Base-by-base conservation (phyloP, 2,329 filamentous ascomycete species). In the Sporothrix inflata region DNA sequence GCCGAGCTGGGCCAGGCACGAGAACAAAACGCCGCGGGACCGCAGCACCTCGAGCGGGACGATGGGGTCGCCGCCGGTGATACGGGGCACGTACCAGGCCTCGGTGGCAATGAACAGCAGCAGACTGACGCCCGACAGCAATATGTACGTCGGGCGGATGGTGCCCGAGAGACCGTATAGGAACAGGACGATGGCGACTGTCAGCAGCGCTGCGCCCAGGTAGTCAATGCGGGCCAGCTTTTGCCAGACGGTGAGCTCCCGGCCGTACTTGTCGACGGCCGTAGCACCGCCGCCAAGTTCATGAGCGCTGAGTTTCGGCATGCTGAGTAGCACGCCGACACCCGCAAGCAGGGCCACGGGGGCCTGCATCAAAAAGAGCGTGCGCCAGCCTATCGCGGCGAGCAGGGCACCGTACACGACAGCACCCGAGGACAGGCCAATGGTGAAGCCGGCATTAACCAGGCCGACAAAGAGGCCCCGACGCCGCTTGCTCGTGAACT, bases 381-480 rank as follows among this genome's bases (percentile, higher is more conserved):
- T 85, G 76, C 92, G 86, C 92, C 93, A 96, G 77, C 93, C 92
- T 24, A 90, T 84, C 1, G 80, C 79, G 1, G 78, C 76, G 4
- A 80, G 71, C 16, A 80, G 66, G 1, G 78, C 78, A 3, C 79
- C 79, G 67, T 78, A 80, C 2, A 80, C 77, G 1, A 81, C 74
- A 4, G 79, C 79, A 3, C 79, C 79, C 0, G 74, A 74, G 1
- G 79, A 78, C 34, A 81, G 72, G 12, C 79, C 79, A 9, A 80
- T 63, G 1, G 79, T 80, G 69, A 81, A 82, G 19, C 80, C 80
- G 90, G 90, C 86, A 76, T 95, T 96, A 24, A 93, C 85, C 53
- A 93, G 80, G 0, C 92, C 93, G 74, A 97, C 88, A 71, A 90
- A 92, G 24, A 96, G 75, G 0, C 93, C 94, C 72, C 93, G 85